phyloP scores from a whole-genome alignment of 140 eudicot species.

The Stevia rebaudiana region DNA sequence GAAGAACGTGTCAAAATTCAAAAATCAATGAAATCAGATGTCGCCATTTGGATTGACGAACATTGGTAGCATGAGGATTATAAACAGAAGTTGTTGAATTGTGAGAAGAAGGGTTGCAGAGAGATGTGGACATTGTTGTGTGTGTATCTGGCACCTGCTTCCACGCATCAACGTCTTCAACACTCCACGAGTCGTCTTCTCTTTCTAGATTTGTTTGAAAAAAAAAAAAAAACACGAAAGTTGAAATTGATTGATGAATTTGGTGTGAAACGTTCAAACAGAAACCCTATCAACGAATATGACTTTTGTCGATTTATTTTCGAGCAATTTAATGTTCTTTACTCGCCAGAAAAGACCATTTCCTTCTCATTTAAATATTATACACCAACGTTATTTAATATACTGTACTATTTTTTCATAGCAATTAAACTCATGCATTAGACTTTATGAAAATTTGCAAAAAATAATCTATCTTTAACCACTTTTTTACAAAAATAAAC shows the following conservation, averaged over 20 bases:
- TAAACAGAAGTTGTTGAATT: background rate
- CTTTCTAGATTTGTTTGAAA: slow-evolving; percentile 6
- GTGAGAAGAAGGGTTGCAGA: slow-evolving; percentile 9
- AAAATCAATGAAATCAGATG: background rate
- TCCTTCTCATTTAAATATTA: background rate
- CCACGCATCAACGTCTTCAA: slow-evolving; percentile 64
- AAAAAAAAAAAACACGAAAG: background rate
- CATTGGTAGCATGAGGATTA: background rate
- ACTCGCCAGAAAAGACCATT: background rate
- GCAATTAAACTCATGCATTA: too few species aligned
- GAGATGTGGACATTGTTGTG: slow-evolving; percentile 39
- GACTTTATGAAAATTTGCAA: too few species aligned
- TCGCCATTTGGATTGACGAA: background rate
- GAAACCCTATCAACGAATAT: slow-evolving; percentile 16
- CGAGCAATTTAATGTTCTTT: background rate
- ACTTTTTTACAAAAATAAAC: too few species aligned
- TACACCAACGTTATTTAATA: too few species aligned
- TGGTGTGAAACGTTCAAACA: slow-evolving; percentile 21
- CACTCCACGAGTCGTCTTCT: slow-evolving; percentile 53
- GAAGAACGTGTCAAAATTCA: background rate
- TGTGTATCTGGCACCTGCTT: slow-evolving; percentile 35
- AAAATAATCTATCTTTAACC: too few species aligned
- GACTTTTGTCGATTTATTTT: slow-evolving; percentile 1
- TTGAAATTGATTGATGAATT: slow-evolving; percentile 16
- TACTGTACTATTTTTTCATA: too few species aligned